A percentile compares a stretch with the other conserved stretches of the same genome.
Conservation (phyloP, 768 basidiomycete species). For the Glaciozyma martinii region DNA sequence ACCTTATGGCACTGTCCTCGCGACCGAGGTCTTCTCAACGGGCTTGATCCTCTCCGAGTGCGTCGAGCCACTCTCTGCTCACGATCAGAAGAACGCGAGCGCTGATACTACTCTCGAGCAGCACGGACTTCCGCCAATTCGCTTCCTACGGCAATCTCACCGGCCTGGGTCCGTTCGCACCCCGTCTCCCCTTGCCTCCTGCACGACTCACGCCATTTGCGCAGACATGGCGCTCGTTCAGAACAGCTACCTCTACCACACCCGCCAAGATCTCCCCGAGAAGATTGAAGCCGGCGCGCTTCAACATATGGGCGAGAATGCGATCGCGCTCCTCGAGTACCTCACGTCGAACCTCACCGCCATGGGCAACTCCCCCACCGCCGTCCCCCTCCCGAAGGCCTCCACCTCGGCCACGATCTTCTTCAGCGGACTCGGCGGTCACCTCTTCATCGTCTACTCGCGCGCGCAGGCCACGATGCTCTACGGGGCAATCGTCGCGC, state of each 20-base stretch:
- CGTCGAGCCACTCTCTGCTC: background rate
- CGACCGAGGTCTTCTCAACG: conserved; percentile 85
- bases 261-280: conserved; percentile 56
- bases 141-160: conserved; percentile 53
- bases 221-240: conserved; percentile 84
- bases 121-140: conserved; percentile 82
- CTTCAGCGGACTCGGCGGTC: conserved; percentile 59
- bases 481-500: conserved; percentile 24
- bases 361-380: conserved; percentile 30
- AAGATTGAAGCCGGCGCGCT: conserved; percentile 78
- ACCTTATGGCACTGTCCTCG: conserved; percentile 79
- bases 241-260: conserved; percentile 62
- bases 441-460: conserved; percentile 51
- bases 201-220: background rate
- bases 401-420: conserved; percentile 52
- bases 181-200: background rate
- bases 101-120: conserved; percentile 36
- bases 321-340: conserved; percentile 64
- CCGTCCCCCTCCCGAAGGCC: conserved; percentile 56
- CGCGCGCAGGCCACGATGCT: conserved; percentile 36
- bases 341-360: conserved; percentile 56
- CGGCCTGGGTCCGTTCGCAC: conserved; percentile 46
- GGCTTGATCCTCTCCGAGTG: conserved; percentile 85
- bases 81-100: too few relatives aligned
- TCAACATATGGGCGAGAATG: conserved; percentile 83